Evolutionary conservation across 352 stramenopile species (phyloP).

Genomic region (Phytopythium delawarense): DNA sequence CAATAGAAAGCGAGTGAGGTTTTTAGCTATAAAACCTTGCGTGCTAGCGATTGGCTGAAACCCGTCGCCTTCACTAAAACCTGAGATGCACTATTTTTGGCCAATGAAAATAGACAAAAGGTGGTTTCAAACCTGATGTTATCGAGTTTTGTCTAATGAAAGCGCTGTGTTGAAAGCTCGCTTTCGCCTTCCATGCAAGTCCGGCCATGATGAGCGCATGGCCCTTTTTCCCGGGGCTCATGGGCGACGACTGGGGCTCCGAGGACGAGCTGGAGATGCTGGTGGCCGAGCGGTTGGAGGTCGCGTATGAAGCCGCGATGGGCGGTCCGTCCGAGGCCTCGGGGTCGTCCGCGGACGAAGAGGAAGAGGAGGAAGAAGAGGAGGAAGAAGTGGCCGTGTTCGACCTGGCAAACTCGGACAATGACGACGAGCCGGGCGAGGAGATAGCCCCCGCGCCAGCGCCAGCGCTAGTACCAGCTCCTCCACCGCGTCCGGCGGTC

Average conservation of each 20-base stretch:
- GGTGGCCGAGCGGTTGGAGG: background rate
- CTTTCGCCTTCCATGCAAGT: no score
- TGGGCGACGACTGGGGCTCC: background rate
- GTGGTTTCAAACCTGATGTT: no score
- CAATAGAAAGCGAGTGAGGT: no score
- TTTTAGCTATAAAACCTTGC: no score
- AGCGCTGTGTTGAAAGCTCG: no score
- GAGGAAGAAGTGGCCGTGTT: background rate
- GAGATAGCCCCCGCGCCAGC: background rate
- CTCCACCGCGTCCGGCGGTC: background rate
- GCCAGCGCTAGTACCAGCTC: background rate
- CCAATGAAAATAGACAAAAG: no score
- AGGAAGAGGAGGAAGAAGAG: background rate
- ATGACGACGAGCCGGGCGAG: background rate
- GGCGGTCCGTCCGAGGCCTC: background rate
- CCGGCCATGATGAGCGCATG: background rate
- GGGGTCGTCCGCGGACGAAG: background rate
- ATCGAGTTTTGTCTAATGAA: no score
- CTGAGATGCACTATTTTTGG: no score
- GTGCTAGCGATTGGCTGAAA: no score
- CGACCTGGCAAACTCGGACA: conserved; percentile 2
- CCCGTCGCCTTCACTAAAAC: no score
- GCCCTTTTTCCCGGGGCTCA: background rate
- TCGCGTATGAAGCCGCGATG: background rate
- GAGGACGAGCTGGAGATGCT: background rate